Base-by-base conservation (phyloP, 2,329 filamentous ascomycete genomes). In the Botrytis galanthina region DNA sequence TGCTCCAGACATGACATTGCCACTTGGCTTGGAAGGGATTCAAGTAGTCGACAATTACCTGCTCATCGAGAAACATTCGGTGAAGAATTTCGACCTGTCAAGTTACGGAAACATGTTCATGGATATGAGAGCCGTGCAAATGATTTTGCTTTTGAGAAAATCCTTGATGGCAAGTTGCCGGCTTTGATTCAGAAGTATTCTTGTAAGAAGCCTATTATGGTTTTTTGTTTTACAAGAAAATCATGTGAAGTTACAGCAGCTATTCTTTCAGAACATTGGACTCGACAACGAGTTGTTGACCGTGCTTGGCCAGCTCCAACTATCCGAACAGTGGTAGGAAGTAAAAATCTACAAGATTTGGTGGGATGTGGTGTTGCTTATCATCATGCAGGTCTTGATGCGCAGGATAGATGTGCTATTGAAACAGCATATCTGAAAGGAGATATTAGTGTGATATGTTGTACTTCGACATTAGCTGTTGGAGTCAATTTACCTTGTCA, bases 401-500 rank as follows among this genome's bases (percentile, higher is more conserved):
- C 81, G 0, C 81, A 85, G 42, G 93, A 97, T 80, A 87, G 93
- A 66, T 82, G 85, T 57, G 84, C 86, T 1, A 84, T 97, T 29
- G 93, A 96, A 79, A 86, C 86, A 62, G 87, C 86, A 0, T 97
- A 91, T 77, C 82, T 94, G 6, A 84, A 88, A 29, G 92, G 93
- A 0, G 85, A 93, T n/a, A 86, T 97, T 73, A 90, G 85, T 75
- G 89, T 97, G 46, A 94, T 97, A 70, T 97, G 94, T 81, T 96
- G 93, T 80, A 97, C 93, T 0, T 95, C 93, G 0, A 97, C 93
- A 0, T 84, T 97, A 29, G 93, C 93, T 1, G 91, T 96, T 20
- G 93, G 93, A 0, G 88, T 97, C 44, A 97, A 97, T 79, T 82
- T 97, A 16, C 94, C 93, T 16, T 94, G 93, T 75, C 92, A 96